Conservation (phyloP, 345 rosid species). For the Arabis hirsuta region DNA sequence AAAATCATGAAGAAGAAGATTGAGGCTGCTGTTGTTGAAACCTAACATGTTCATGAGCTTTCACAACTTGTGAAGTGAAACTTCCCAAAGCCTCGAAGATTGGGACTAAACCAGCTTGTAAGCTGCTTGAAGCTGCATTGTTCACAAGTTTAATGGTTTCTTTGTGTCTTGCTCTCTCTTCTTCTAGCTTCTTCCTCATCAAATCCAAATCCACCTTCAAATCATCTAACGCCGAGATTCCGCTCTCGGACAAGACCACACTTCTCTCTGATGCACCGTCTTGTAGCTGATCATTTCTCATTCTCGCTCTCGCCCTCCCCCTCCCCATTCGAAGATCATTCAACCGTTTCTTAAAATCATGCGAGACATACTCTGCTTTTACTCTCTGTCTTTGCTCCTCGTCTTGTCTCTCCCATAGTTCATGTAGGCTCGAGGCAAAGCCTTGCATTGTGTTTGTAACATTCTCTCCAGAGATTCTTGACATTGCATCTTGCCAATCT, state of each 20-base stretch:
- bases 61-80: slow-evolving; percentile 77
- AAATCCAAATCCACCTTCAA: slow-evolving; percentile 89
- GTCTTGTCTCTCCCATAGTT: slow-evolving; percentile 86
- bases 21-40: slow-evolving; percentile 43
- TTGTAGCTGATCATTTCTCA: slow-evolving; percentile 58
- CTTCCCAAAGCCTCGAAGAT: slow-evolving; percentile 81
- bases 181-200: slow-evolving; percentile 74
- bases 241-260: slow-evolving; percentile 61
- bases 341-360: slow-evolving; percentile 77
- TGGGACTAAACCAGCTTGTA: slow-evolving; percentile 81
- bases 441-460: slow-evolving; percentile 68
- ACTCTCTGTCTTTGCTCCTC: slow-evolving; percentile 78
- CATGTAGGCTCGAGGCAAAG: slow-evolving; percentile 70
- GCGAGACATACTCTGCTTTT: slow-evolving; percentile 78
- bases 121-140: slow-evolving; percentile 77
- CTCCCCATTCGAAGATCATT: slow-evolving; percentile 61
- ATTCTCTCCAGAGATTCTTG: slow-evolving; percentile 63
- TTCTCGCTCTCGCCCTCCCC: slow-evolving; percentile 45
- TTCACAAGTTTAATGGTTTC: slow-evolving; percentile 71
- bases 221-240: slow-evolving; percentile 78
- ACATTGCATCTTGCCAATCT: slow-evolving; percentile 89
- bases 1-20: slow-evolving; percentile 20
- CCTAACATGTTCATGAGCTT: slow-evolving; percentile 80
- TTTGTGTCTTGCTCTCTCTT: slow-evolving; percentile 76
- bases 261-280: slow-evolving; percentile 66